Conservation (phyloP, 2,329 filamentous ascomycete genomes). For the Penicillium sclerotiorum region DNA sequence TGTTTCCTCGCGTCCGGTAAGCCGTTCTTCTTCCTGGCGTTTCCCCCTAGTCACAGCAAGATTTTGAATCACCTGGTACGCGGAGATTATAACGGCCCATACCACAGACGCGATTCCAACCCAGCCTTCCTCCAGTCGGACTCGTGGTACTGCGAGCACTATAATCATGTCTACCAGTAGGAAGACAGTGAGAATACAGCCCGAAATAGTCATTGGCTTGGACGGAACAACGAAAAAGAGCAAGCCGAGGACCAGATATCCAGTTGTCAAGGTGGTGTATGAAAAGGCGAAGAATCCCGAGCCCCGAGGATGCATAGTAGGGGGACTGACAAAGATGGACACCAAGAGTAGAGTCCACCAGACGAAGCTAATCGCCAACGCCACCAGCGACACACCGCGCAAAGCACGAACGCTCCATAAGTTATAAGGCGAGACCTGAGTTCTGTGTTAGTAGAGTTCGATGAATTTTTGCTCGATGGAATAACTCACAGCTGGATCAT, state of each 20-base stretch:
- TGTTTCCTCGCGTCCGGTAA: constrained; percentile 87
- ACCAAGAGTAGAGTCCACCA: constrained; percentile 95
- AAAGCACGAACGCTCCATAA: constrained; percentile 85
- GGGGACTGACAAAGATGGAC: constrained; percentile 86
- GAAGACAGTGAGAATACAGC: constrained; percentile 66
- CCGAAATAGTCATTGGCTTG: constrained; percentile 73
- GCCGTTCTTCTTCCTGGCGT: constrained; percentile 83
- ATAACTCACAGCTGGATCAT: constrained; percentile 25
- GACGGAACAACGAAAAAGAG: constrained; percentile 89
- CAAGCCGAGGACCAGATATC: constrained; percentile 73
- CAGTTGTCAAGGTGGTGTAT: constrained; percentile 76
- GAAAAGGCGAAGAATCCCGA: constrained; percentile 91
- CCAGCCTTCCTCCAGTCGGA: constrained; percentile 85
- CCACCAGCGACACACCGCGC: constrained; percentile 74
- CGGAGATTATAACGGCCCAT: constrained; percentile 77
- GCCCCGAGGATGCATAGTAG: constrained; percentile 80
- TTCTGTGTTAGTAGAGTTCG: neutral
- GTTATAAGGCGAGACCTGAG: constrained; percentile 81
- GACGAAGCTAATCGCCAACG: constrained; percentile 74
- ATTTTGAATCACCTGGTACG: constrained; percentile 80
- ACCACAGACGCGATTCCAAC: constrained; percentile 83
- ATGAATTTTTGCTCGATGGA: neutral
- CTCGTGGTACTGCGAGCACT: constrained; percentile 71
- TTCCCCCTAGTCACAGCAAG: constrained; percentile 89
- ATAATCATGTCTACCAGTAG: constrained; percentile 77